phyloP scores from a whole-genome alignment of 2,329 filamentous ascomycete species.

The Colletotrichum godetiae region DNA sequence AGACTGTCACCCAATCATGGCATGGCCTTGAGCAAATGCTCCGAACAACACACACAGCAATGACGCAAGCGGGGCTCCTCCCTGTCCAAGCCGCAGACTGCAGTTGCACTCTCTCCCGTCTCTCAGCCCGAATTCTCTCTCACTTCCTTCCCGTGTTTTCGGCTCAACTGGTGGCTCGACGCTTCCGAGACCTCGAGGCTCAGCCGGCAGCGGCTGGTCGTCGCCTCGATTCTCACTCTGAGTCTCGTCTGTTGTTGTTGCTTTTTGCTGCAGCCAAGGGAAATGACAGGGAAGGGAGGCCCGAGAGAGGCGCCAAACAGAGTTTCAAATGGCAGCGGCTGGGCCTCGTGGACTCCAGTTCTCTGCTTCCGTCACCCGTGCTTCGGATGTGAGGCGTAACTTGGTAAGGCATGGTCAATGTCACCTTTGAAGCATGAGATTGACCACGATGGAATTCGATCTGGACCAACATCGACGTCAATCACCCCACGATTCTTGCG shows the following conservation, averaged over 20 bases:
- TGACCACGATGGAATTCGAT: slow-evolving; percentile 14
- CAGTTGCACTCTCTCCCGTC: too few species aligned
- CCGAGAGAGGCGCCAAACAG: neutral
- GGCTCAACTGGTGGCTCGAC: slow-evolving; percentile 9
- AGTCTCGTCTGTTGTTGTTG: too few species aligned
- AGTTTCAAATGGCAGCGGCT: slow-evolving; percentile 27
- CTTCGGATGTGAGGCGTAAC: neutral
- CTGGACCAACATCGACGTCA: slow-evolving; percentile 1
- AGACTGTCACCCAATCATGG: slow-evolving; percentile 12
- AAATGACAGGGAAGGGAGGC: slow-evolving; percentile 20
- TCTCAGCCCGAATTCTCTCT: neutral
- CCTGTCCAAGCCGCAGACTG: slow-evolving; percentile 10
- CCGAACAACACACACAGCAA: slow-evolving; percentile 18
- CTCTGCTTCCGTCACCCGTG: neutral
- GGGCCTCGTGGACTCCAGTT: slow-evolving; percentile 3
- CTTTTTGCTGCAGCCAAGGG: neutral
- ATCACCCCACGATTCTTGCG: slow-evolving; percentile 24
- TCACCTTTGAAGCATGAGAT: neutral
- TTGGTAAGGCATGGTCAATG: neutral
- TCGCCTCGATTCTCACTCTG: neutral
- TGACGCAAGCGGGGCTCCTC: slow-evolving; percentile 32
- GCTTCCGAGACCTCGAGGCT: neutral
- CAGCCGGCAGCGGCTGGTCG: slow-evolving; percentile 13
- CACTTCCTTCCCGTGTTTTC: neutral
- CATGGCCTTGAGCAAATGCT: slow-evolving; percentile 20